Conservation (phyloP, 75 land plant species). For the Gnetum montanum region DNA sequence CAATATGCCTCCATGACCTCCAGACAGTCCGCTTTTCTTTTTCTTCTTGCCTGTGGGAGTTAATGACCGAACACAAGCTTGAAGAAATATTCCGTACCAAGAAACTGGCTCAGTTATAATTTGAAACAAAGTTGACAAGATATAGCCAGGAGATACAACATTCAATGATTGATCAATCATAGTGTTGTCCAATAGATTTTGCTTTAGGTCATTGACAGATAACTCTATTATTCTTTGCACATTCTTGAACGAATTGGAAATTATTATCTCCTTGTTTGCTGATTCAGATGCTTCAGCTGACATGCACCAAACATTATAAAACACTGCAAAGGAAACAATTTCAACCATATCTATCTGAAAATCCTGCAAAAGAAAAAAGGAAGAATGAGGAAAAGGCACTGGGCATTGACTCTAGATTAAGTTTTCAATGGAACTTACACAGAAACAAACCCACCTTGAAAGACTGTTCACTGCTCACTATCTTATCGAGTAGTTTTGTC, state of each 20-base stretch:
- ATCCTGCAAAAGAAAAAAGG: too few relatives aligned
- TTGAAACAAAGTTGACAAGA: slow-evolving; percentile 30
- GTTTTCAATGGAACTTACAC: background rate
- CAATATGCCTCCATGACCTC: slow-evolving; percentile 12
- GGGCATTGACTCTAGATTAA: background rate
- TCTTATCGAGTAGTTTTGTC: slow-evolving; percentile 14
- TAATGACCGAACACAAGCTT: slow-evolving; percentile 37
- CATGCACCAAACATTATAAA: slow-evolving; percentile 49
- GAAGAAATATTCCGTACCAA: slow-evolving; percentile 50
- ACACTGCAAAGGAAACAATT: slow-evolving; percentile 53
- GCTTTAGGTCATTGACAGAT: slow-evolving; percentile 19
- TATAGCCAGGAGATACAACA: slow-evolving; percentile 9
- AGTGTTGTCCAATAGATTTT: too few relatives aligned
- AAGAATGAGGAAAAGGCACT: background rate
- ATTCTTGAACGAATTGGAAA: slow-evolving; percentile 15
- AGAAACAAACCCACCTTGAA: slow-evolving; percentile 24
- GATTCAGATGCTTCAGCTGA: slow-evolving; percentile 9
- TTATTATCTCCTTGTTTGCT: slow-evolving; percentile 4
- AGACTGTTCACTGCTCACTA: slow-evolving; percentile 23
- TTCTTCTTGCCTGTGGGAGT: slow-evolving; percentile 49
- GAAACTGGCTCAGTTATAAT: slow-evolving; percentile 48
- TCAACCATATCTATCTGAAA: slow-evolving; percentile 19
- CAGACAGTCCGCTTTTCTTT: slow-evolving; percentile 31
- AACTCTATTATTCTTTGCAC: slow-evolving; percentile 26
- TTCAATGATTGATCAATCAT: background rate